Evolutionary conservation across 768 basidiomycete species (phyloP).

Genomic region (Serendipita sp.): DNA sequence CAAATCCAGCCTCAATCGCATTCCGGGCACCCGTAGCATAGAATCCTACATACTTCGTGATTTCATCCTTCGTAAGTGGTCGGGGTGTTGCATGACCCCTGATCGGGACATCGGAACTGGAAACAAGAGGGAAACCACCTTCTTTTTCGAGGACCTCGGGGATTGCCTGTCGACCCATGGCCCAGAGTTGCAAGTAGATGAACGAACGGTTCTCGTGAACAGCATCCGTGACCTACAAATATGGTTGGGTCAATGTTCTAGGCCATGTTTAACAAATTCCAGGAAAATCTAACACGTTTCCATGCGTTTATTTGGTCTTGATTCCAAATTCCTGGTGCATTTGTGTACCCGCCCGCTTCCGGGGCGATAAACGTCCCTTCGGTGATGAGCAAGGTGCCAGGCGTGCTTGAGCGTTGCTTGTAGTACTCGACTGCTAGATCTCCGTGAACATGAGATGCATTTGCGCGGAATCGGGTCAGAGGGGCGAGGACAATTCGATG

Average conservation of each 20-base stretch:
- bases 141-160: slow-evolving; percentile 18
- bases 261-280: too few relatives aligned
- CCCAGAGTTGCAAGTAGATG: slow-evolving; percentile 45
- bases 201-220: slow-evolving; percentile 39
- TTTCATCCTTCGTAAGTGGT: slow-evolving; percentile 31
- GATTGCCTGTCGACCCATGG: slow-evolving; percentile 31
- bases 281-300: slow-evolving; percentile 28
- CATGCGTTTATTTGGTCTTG: slow-evolving; percentile 40
- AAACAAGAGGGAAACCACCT: not conserved
- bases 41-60: slow-evolving; percentile 32
- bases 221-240: slow-evolving; percentile 36
- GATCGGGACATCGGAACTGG: not conserved
- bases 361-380: slow-evolving; percentile 40
- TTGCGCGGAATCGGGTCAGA: slow-evolving; percentile 30
- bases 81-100: slow-evolving; percentile 21
- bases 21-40: slow-evolving; percentile 41
- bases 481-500: slow-evolving; percentile 43
- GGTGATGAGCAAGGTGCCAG: slow-evolving; percentile 37
- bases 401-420: slow-evolving; percentile 27
- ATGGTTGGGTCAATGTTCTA: too few relatives aligned
- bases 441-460: slow-evolving; percentile 12
- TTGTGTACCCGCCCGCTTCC: slow-evolving; percentile 31
- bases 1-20: slow-evolving; percentile 48
- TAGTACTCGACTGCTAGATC: slow-evolving; percentile 25
- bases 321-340: slow-evolving; percentile 52